These are phyloP conservation scores for Ceratobasidium sp. DNA, from an alignment of 1,284 basidiomycete species.

Conservation along the genomic window DNA sequence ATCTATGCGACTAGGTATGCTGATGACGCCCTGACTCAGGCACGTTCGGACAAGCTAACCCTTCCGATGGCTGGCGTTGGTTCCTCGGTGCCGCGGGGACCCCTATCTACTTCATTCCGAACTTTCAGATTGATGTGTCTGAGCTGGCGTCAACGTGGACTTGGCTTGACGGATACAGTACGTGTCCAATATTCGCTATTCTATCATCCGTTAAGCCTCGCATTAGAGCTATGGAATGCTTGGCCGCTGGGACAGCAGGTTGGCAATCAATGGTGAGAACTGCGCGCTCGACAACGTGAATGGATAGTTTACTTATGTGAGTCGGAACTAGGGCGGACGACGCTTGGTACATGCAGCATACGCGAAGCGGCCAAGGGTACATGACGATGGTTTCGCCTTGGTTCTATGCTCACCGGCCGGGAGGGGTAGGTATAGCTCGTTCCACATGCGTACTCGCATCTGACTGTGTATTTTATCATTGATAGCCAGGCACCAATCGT, in stretches of 20 bases:
- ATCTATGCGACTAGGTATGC: neutral
- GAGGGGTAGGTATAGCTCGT: constrained; percentile 39
- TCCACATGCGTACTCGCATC: neutral
- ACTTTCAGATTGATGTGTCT: constrained; percentile 55
- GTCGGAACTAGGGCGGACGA: constrained; percentile 9
- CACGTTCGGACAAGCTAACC: constrained; percentile 29
- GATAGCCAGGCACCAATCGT: constrained; percentile 56
- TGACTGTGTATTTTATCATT: constrained; percentile 48
- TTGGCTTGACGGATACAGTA: constrained; percentile 58
- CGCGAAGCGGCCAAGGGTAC: constrained; percentile 54
- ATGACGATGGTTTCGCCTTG: constrained; percentile 60
- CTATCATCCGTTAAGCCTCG: constrained; percentile 42
- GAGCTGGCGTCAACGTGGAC: constrained; percentile 52
- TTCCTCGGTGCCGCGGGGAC: constrained; percentile 21
- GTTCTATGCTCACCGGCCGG: constrained; percentile 60
- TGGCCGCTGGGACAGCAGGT: constrained; percentile 55
- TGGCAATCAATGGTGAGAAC: constrained; percentile 54
- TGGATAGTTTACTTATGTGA: constrained; percentile 53
- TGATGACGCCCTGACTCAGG: constrained; percentile 8
- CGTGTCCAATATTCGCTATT: constrained; percentile 28
- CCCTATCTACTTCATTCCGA: constrained; percentile 56
- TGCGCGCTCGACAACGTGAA: constrained; percentile 57
- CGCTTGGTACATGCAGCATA: constrained; percentile 56
- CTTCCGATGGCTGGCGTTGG: constrained; percentile 34
- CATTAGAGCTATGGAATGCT: constrained; percentile 49